Base-by-base conservation (phyloP, 1,139 yeast species). In the Zygoascus sp. region DNA sequence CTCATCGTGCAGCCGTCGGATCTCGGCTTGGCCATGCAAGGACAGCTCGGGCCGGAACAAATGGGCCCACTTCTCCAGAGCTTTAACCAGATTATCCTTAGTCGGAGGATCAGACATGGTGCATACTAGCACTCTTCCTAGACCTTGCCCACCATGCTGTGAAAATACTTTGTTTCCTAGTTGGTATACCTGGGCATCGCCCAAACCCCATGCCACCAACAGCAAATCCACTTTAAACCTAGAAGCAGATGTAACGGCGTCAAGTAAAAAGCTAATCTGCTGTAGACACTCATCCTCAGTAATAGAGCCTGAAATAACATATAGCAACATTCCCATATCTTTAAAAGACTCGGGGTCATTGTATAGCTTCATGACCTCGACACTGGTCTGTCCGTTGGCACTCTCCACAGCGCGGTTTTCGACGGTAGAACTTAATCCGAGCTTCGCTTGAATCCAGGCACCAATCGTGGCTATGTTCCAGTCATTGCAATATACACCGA, bases 361-460 rank as follows among this genome's bases (percentile, higher is more conserved):
- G 32, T 52, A 56, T 39, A 63, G 50, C 16, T 60, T 57, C n/a
- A 54, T 44, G 15, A 61, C 35, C 10, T 47, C 42, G 11, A 53
- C 41, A 16, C 25, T 20, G 8, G 34, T 30, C 9, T 23, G 27
- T 3, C 34, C 34, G 9, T n/a, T 21, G 25, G n/a, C 28, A 6
- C 35, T 34, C 5, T 38, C 20, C 36, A 47, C 38, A 13, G 48
- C 48, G 11, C 46, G 35, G 27, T 34, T 41, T 2, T 45, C 47
- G 11, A 45, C 55, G 35, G 50, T 46, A 58, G 58, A 56, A 27
- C 50, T 51, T 21, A 62, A 46, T 5, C 54, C 51, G 20, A 65
- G 49, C 44, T 65, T 65, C 36, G 52, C 41, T 4, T 62, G 54
- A 3, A 63, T 37, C 69, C 69, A 65, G 10, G 50, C 46, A 2